Base-by-base conservation (phyloP, 345 rosid species). In the Heritiera littoralis region DNA sequence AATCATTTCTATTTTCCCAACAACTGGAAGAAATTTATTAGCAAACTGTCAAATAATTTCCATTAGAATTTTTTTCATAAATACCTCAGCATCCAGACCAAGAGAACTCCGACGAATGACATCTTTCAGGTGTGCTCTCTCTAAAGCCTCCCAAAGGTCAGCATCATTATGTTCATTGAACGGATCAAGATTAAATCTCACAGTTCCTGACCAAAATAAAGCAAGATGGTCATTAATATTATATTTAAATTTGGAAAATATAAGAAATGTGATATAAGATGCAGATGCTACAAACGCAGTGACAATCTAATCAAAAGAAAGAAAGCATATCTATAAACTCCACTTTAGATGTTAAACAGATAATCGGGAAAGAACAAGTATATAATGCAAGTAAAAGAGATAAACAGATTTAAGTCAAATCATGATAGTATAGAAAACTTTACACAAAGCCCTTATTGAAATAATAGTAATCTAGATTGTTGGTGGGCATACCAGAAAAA, bases 131-230 rank as follows among this genome's bases (percentile, higher is more conserved):
- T 95, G 94, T 65, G 99, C 98, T 88, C 99, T 91, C 87, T 96
- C 99, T 69, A 96, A 84, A 78, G 99, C 90, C 81, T 96, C 99
- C 99, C 99, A 96, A 55, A 96, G 93, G 84, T 96, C 94, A 51
- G 98, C 98, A 83, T 96, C 99, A 72, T 90, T 96, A 85, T 96
- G 99, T 81, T 96, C 99, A 79, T 61, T 89, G 87, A 96, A 96
- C 80, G 99, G 99, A 82, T 96, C 99, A 73, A 94, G 99, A 82
- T 96, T 96, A 81, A 94, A 96, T 82, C 99, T 89, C 83, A 96
- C 98, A 75, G 93, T 85, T 80, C 99, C 99, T 94, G 84, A 35
- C 9, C 1, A 83, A 71, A 52, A 82, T 80, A 55, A 75, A 43
- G 66, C 49, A 78, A 46, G 49, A 80, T 38, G 51, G 41, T 48